Conservation (phyloP, 352 stramenopile genomes). For the Peronospora farinosa region DNA sequence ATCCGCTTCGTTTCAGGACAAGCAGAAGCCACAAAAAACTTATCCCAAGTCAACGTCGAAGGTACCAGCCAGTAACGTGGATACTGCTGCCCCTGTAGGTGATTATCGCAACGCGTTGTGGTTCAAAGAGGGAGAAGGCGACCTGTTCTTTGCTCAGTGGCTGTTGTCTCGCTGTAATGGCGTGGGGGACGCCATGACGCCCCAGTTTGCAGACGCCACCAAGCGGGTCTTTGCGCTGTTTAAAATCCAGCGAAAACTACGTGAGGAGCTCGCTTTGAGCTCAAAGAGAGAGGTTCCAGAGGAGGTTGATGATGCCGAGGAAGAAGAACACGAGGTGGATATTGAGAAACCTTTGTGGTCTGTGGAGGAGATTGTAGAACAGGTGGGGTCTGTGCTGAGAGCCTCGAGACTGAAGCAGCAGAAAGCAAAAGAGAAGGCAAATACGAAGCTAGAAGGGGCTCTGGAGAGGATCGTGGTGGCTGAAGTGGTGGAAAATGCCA, state of each 20-base stretch:
- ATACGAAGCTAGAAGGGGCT: slow-evolving; percentile 20
- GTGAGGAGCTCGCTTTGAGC: slow-evolving; percentile 31
- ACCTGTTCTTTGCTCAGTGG: slow-evolving; percentile 52
- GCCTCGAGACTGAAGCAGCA: slow-evolving; percentile 23
- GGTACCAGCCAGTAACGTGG: not conserved
- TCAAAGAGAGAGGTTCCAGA: slow-evolving; percentile 15
- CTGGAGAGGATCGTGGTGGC: slow-evolving; percentile 38
- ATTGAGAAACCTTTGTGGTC: slow-evolving; percentile 16
- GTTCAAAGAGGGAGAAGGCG: slow-evolving; percentile 37
- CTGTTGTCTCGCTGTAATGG: slow-evolving; percentile 49
- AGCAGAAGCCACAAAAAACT: slow-evolving; percentile 20
- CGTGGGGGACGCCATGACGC: slow-evolving; percentile 31
- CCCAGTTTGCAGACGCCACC: slow-evolving; percentile 21
- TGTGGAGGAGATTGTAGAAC: slow-evolving; percentile 31
- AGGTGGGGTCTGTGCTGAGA: slow-evolving; percentile 31
- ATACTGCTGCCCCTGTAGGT: slow-evolving; percentile 2
- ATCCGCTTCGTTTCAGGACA: slow-evolving; percentile 5
- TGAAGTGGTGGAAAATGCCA: slow-evolving; percentile 61
- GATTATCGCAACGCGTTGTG: slow-evolving; percentile 39
- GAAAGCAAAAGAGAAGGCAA: slow-evolving; percentile 16
- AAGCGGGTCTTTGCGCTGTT: slow-evolving; percentile 41
- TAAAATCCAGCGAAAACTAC: slow-evolving; percentile 40
- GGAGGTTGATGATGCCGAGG: slow-evolving; percentile 11
- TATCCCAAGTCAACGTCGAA: slow-evolving; percentile 5
- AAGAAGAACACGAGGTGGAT: slow-evolving; percentile 6